These are phyloP conservation scores for Backusella liffmaniae DNA, from an alignment of 192 early-diverging fungal species.

Conservation along the genomic window DNA sequence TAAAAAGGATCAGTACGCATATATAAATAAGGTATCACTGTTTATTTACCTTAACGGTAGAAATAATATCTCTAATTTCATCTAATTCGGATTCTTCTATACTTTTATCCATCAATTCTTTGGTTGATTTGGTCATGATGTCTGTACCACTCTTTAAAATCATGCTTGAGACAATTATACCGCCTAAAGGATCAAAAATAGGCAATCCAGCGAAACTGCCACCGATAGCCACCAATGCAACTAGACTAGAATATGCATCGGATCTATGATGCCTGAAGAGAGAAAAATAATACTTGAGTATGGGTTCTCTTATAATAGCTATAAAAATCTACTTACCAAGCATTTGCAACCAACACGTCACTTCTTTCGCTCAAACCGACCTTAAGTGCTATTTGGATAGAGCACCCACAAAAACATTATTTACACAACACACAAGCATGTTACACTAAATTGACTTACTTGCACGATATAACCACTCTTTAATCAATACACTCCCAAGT, in stretches of 20 bases:
- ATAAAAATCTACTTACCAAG: conserved; percentile 48
- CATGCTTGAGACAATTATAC: conserved; percentile 70
- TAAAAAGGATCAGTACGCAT: not conserved
- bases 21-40: not conserved
- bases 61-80: conserved; percentile 29
- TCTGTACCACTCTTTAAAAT: conserved; percentile 62
- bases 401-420: not conserved
- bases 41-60: conserved; percentile 27
- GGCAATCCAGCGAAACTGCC: conserved; percentile 68
- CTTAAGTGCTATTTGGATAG: conserved; percentile 39
- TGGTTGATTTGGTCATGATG: conserved; percentile 38
- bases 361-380: conserved; percentile 62
- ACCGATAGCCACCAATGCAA: conserved; percentile 70
- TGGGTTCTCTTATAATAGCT: not conserved
- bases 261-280: conserved; percentile 68
- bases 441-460: conserved; percentile 35
- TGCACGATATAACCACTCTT: conserved; percentile 72
- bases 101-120: conserved; percentile 38
- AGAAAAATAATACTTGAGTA: not conserved
- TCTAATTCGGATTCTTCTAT: conserved; percentile 27
- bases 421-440: not conserved
- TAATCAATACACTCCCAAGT: conserved; percentile 58
- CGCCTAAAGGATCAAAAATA: conserved; percentile 76
- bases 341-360: conserved; percentile 77
- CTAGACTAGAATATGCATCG: conserved; percentile 69